phyloP scores from a whole-genome alignment of 306 rosid species.

The Prunus salicina region DNA sequence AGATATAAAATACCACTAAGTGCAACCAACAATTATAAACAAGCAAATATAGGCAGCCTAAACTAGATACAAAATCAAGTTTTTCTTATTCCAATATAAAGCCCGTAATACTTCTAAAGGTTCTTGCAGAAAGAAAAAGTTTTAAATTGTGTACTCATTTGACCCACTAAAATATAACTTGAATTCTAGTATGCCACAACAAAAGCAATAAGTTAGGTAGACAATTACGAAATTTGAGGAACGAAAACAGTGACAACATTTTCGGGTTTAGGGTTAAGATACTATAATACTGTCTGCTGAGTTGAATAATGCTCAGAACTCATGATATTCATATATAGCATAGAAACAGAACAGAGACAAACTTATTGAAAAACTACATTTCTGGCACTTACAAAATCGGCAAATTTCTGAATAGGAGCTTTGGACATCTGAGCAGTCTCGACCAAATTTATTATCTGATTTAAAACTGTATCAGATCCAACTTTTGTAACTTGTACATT shows the following conservation, averaged over 20 bases:
- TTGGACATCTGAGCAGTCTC: constrained; percentile 99
- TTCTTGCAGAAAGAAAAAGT: neutral
- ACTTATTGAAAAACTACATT: neutral
- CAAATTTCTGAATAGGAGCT: constrained; percentile 99
- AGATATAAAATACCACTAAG: neutral
- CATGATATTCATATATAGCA: constrained; percentile 1
- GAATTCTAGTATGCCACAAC: neutral
- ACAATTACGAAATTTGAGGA: neutral
- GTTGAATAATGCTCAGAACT: neutral
- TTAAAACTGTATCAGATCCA: constrained; percentile 89
- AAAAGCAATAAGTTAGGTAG: neutral
- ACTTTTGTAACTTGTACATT: constrained; percentile 79
- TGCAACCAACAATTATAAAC: neutral
- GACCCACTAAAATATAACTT: neutral
- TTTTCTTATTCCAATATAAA: neutral
- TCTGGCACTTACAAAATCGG: constrained; percentile 84
- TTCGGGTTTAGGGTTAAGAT: too few species aligned
- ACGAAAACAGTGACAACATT: neutral
- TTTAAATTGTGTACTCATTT: too few species aligned
- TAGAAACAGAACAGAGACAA: neutral
- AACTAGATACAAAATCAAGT: neutral
- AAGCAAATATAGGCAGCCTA: neutral
- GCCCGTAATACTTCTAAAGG: neutral
- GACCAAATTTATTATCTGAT: constrained; percentile 94
- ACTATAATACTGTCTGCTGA: neutral